phyloP scores from a whole-genome alignment of 2,329 filamentous ascomycete species.

The Coniochaeta sp. region DNA sequence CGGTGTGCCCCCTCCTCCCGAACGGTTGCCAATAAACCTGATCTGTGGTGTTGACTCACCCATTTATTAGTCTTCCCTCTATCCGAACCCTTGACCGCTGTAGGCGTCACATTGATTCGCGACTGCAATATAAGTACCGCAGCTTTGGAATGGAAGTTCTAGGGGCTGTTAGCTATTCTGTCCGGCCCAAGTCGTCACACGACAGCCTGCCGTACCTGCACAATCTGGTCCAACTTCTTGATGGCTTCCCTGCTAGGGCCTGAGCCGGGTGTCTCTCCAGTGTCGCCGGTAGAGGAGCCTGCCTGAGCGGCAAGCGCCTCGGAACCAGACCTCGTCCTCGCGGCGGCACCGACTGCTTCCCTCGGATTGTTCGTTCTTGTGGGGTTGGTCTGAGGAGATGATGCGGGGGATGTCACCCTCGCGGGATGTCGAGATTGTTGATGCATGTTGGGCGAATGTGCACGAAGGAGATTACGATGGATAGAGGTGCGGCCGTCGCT shows the following conservation, averaged over 20 bases:
- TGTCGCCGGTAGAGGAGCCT: constrained; percentile 38
- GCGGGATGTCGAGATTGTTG: constrained; percentile 76
- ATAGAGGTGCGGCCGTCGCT: not conserved
- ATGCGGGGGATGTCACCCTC: constrained; percentile 64
- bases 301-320: constrained; percentile 30
- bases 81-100: constrained; percentile 36
- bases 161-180: constrained; percentile 6
- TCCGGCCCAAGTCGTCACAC: not conserved
- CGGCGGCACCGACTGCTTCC: constrained; percentile 42
- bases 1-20: not conserved
- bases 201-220: constrained; percentile 54
- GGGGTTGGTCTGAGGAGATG: constrained; percentile 64
- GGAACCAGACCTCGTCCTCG: constrained; percentile 34
- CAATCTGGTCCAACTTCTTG: constrained; percentile 84
- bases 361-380: constrained; percentile 66
- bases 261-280: constrained; percentile 24
- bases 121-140: constrained; percentile 78
- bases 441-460: constrained; percentile 55
- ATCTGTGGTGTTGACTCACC: constrained; percentile 46
- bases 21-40: not conserved
- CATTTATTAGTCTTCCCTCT: constrained; percentile 70
- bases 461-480: not conserved
- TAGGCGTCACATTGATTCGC: constrained; percentile 60
- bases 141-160: constrained; percentile 91
- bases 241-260: constrained; percentile 57